These are phyloP conservation scores for Heliocybe sulcata DNA, from an alignment of 1,284 basidiomycete genomes.

Conservation along the genomic window DNA sequence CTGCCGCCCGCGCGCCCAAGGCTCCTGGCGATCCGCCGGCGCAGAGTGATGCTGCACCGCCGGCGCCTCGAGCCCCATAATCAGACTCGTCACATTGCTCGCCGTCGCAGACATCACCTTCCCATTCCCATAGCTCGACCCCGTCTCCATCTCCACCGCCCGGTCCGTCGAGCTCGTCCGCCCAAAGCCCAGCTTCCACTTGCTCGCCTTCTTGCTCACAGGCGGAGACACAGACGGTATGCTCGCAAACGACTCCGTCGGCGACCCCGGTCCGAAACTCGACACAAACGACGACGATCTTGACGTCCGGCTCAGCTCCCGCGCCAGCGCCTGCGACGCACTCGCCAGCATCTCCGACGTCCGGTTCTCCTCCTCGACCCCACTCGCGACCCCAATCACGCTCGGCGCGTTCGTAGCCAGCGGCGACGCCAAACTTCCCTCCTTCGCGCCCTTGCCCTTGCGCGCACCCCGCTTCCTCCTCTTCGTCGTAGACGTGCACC, in stretches of 20 bases:
- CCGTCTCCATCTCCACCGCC: slow-evolving; percentile 12
- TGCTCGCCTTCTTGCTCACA: slow-evolving; percentile 70
- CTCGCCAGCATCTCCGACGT: slow-evolving; percentile 67
- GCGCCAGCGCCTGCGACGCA: slow-evolving; percentile 76
- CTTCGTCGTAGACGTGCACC: slow-evolving; percentile 61
- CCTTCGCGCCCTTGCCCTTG: slow-evolving; percentile 56
- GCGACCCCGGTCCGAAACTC: not conserved
- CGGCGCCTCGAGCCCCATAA: slow-evolving; percentile 58
- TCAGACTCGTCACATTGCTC: slow-evolving; percentile 59
- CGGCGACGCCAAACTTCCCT: slow-evolving; percentile 12
- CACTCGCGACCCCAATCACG: slow-evolving; percentile 2
- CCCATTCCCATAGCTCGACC: slow-evolving; percentile 12
- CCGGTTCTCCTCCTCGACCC: slow-evolving; percentile 31
- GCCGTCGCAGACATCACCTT: slow-evolving; percentile 49
- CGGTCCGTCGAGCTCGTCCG: slow-evolving; percentile 31
- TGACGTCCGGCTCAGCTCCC: slow-evolving; percentile 66
- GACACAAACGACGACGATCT: not conserved
- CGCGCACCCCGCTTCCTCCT: slow-evolving; percentile 75
- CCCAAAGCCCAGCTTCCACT: slow-evolving; percentile 74
- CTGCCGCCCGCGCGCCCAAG: slow-evolving; percentile 10
- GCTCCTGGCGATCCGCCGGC: slow-evolving; percentile 19
- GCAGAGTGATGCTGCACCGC: slow-evolving; percentile 12
- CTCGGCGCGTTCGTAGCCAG: slow-evolving; percentile 13
- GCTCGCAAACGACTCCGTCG: slow-evolving; percentile 3
- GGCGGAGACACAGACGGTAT: slow-evolving; percentile 10